Percentiles rank a stretch among this genome's conserved stretches.
Conservation (phyloP, 2,329 filamentous ascomycete genomes). For the Curvularia lunata region DNA sequence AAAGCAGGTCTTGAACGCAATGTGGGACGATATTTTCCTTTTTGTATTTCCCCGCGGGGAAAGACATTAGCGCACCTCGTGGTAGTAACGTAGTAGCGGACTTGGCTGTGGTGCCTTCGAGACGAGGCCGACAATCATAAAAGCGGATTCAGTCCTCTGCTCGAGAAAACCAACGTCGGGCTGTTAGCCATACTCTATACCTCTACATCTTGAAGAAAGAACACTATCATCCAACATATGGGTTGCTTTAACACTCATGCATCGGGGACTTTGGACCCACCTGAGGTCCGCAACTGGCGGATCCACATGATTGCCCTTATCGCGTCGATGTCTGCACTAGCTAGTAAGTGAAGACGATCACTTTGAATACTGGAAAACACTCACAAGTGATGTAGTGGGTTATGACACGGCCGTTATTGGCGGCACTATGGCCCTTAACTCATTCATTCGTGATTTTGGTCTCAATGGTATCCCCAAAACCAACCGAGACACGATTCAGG, state of each 20-base stretch:
- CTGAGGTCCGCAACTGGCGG: conserved; percentile 46
- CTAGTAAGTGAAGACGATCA: conserved; percentile 29
- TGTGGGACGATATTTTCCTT: conserved; percentile 23
- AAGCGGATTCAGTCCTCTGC: neutral
- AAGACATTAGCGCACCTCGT: conserved; percentile 16
- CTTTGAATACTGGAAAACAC: neutral
- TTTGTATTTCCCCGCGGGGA: conserved; percentile 22
- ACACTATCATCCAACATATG: conserved; percentile 17
- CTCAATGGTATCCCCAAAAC: conserved; percentile 37
- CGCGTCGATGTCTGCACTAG: conserved; percentile 48
- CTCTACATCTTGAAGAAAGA: neutral
- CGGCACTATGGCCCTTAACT: conserved; percentile 50
- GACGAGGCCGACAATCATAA: conserved; percentile 11
- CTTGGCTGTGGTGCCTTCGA: conserved; percentile 9
- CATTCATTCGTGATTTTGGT: conserved; percentile 48
- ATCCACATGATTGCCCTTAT: conserved; percentile 45
- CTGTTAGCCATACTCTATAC: neutral
- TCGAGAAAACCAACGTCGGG: neutral
- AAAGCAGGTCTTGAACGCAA: conserved; percentile 20
- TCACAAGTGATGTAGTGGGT: conserved; percentile 27
- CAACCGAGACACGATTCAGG: conserved; percentile 47
- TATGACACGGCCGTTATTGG: conserved; percentile 50
- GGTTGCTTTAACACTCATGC: conserved; percentile 42
- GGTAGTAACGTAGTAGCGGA: conserved; percentile 18
- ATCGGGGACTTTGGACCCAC: conserved; percentile 43